Percentiles rank a stretch among this genome's conserved stretches.
Conservation (phyloP, 1,284 basidiomycete genomes). For the Ceratorhiza oryzae-sativae region DNA sequence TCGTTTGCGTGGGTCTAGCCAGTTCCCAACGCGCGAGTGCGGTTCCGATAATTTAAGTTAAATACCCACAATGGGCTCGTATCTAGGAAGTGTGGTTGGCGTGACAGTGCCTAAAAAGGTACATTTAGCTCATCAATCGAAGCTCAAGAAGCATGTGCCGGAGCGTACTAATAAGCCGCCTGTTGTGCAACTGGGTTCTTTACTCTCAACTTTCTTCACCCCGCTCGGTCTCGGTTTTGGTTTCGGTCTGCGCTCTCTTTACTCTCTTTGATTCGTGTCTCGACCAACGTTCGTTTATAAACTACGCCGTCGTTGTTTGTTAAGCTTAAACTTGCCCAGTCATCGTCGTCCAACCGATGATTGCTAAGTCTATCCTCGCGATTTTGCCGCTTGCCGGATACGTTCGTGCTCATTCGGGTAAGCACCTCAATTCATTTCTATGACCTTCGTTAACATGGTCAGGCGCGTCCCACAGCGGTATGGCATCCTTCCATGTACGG, state of each 20-base stretch:
- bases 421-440: background rate
- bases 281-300: conserved; percentile 20
- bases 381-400: conserved; percentile 18
- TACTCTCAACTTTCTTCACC: background rate
- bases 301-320: background rate
- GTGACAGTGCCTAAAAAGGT: background rate
- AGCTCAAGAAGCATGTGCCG: background rate
- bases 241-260: too few relatives aligned
- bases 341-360: background rate
- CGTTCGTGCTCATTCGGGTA: conserved; percentile 10
- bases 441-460: background rate
- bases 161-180: background rate
- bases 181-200: background rate
- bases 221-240: background rate
- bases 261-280: background rate
- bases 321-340: background rate
- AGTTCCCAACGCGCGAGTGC: too few relatives aligned
- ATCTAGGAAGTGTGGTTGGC: background rate
- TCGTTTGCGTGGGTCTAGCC: too few relatives aligned
- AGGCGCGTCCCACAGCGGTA: conserved; percentile 45
- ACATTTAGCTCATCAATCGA: background rate
- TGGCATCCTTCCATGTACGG: conserved; percentile 56
- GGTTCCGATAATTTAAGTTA: too few relatives aligned
- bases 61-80: too few relatives aligned
- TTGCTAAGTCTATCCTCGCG: conserved; percentile 11